Conservation (phyloP, 2,329 filamentous ascomycete species). For the Pseudonectria buxi region DNA sequence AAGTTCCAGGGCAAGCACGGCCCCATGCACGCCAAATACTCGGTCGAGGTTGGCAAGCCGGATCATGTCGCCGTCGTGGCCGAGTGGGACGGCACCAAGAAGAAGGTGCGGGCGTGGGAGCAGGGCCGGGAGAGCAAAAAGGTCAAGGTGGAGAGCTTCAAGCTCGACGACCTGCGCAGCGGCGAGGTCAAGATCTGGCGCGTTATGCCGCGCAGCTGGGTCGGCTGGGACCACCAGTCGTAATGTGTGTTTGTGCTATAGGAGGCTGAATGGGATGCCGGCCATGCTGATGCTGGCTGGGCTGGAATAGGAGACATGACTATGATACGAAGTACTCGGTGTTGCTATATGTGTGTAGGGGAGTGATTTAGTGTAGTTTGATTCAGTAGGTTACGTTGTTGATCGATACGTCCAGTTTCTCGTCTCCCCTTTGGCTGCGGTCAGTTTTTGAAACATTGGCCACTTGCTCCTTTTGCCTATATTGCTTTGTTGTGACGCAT, state of each 20-base stretch:
- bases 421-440: conserved; percentile 3
- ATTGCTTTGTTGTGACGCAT: too few species aligned
- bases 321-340: conserved; percentile 4
- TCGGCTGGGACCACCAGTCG: conserved; percentile 71
- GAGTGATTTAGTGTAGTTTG: conserved; percentile 21
- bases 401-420: conserved; percentile 17
- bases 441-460: too few species aligned
- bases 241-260: conserved; percentile 33
- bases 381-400: conserved; percentile 25
- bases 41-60: conserved; percentile 74
- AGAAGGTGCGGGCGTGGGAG: conserved; percentile 93
- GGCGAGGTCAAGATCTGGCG: conserved; percentile 98
- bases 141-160: conserved; percentile 89
- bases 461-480: too few species aligned
- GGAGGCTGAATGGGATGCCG: neutral
- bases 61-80: conserved; percentile 88
- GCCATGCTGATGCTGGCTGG: too few species aligned
- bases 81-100: conserved; percentile 98
- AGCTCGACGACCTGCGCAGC: conserved; percentile 82
- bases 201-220: conserved; percentile 85
- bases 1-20: conserved; percentile 94
- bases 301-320: too few species aligned
- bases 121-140: conserved; percentile 92
- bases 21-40: conserved; percentile 92
- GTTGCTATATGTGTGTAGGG: conserved; percentile 7